Evolutionary conservation across 495 filamentous ascomycete species (phyloP).

Genomic region (Apiosordaria backusii): DNA sequence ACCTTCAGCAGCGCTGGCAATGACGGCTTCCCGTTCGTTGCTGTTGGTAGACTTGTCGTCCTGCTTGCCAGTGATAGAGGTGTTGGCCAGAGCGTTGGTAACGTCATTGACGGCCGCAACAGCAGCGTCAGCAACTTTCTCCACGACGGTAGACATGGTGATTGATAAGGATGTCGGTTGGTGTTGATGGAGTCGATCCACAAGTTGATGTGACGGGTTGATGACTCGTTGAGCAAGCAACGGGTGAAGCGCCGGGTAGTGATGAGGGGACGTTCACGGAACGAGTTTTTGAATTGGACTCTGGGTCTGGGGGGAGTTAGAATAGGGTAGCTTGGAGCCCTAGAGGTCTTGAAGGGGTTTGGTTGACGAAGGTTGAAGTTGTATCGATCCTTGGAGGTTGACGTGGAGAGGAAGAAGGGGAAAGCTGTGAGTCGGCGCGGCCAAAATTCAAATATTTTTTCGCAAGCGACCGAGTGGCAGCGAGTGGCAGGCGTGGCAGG

Average conservation of each 20-base stretch:
- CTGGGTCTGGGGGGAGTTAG: constrained; percentile 56
- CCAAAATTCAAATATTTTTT: constrained; percentile 52
- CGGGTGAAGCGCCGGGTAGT: constrained; percentile 27
- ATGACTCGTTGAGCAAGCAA: constrained; percentile 38
- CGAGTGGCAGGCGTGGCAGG: constrained; percentile 36
- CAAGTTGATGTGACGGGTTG: constrained; percentile 32
- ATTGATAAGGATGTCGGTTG: constrained; percentile 34
- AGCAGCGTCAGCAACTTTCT: constrained; percentile 57
- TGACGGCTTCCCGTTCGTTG: constrained; percentile 70
- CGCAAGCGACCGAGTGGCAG: constrained; percentile 36
- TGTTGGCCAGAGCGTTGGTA: constrained; percentile 78
- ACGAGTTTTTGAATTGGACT: constrained; percentile 46
- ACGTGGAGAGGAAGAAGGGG: constrained; percentile 42
- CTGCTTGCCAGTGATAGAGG: constrained; percentile 58
- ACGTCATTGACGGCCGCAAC: constrained; percentile 74
- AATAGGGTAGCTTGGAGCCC: constrained; percentile 91
- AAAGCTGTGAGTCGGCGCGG: constrained; percentile 35
- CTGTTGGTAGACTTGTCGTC: constrained; percentile 55
- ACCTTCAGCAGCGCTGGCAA: constrained; percentile 95
- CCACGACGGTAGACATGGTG: constrained; percentile 60
- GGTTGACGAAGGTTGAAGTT: constrained; percentile 37
- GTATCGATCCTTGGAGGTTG: constrained; percentile 47
- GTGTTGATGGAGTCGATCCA: constrained; percentile 36
- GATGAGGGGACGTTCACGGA: constrained; percentile 32
- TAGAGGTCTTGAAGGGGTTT: constrained; percentile 57